Evolutionary conservation across 2,329 filamentous ascomycete species (phyloP).

Genomic region (Endoconidiophora laricicola): DNA sequence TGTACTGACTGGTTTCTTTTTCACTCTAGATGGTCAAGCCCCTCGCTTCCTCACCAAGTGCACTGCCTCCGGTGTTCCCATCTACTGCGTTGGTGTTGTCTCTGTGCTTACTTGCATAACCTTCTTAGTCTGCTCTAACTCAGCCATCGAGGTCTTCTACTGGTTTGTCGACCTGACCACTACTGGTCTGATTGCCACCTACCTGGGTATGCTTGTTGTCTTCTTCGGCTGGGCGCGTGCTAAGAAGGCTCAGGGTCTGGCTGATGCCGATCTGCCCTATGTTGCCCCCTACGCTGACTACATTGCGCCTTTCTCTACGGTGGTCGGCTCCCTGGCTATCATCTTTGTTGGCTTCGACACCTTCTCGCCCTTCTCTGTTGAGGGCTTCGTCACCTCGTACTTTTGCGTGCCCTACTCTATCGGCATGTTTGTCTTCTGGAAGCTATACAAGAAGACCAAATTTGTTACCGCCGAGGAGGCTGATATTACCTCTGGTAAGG

Average conservation of each 20-base stretch:
- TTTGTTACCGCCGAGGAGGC: constrained; percentile 37
- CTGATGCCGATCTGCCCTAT: constrained; percentile 32
- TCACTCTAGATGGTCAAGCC: constrained; percentile 27
- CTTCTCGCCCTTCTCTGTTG: constrained; percentile 32
- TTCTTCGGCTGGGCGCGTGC: constrained; percentile 35
- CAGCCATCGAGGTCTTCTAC: constrained; percentile 31
- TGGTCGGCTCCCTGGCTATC: constrained; percentile 30
- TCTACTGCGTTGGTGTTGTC: constrained; percentile 38
- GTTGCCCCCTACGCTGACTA: constrained; percentile 22
- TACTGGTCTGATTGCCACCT: constrained; percentile 43
- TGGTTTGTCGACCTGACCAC: constrained; percentile 42
- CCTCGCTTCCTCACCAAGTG: constrained; percentile 38
- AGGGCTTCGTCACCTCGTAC: constrained; percentile 29
- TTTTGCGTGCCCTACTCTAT: constrained; percentile 36
- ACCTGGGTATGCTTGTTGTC: constrained; percentile 34
- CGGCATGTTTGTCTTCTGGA: constrained; percentile 48
- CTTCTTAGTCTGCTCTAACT: constrained; percentile 33
- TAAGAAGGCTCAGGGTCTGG: constrained; percentile 33
- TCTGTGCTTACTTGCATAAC: constrained; percentile 37
- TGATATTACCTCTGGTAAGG: constrained; percentile 45
- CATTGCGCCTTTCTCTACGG: constrained; percentile 20
- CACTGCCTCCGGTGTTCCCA: constrained; percentile 43
- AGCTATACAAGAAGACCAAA: constrained; percentile 44
- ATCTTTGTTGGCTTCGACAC: constrained; percentile 40
- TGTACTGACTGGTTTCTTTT: constrained; percentile 15